Conservation (phyloP, 768 basidiomycete species). For the Phaeolepiota aurea region DNA sequence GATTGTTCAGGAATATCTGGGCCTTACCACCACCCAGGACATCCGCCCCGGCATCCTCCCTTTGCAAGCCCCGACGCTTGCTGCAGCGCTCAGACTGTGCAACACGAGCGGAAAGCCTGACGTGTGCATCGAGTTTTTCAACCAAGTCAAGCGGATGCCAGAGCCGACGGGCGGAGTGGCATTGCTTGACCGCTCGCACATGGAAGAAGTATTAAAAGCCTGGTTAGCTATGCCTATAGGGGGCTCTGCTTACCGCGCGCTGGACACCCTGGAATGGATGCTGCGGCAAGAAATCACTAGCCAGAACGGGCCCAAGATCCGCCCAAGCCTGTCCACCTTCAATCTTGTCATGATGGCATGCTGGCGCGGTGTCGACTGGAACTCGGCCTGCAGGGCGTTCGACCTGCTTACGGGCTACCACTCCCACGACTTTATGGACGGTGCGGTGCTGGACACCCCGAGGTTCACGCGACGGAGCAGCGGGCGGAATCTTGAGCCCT, state of each 20-base stretch:
- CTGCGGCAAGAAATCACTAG: constrained; percentile 42
- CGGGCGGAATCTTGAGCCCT: constrained; percentile 37
- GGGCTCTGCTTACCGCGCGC: constrained; percentile 35
- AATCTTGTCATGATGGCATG: constrained; percentile 58
- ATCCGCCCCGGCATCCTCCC: constrained; percentile 29
- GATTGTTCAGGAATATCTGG: constrained; percentile 54
- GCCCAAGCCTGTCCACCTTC: constrained; percentile 43
- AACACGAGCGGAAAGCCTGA: constrained; percentile 35
- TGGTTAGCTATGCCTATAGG: constrained; percentile 32
- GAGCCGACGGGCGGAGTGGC: constrained; percentile 23
- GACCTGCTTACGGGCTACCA: constrained; percentile 69
- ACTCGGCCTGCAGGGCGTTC: constrained; percentile 43
- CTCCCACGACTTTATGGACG: constrained; percentile 44
- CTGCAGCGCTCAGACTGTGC: constrained; percentile 49
- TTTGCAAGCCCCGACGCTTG: constrained; percentile 40
- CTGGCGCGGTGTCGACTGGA: constrained; percentile 59
- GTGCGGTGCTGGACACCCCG: constrained; percentile 25
- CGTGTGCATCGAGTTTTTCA: constrained; percentile 47
- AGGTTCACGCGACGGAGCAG: constrained; percentile 30
- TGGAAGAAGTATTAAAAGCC: constrained; percentile 56
- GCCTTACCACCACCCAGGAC: constrained; percentile 39
- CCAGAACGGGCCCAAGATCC: constrained; percentile 35
- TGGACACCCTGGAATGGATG: constrained; percentile 65
- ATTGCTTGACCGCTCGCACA: constrained; percentile 43
- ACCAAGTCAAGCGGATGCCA: constrained; percentile 46